Base-by-base conservation (phyloP, 2,329 filamentous ascomycete species). In the Penicillium sp. region DNA sequence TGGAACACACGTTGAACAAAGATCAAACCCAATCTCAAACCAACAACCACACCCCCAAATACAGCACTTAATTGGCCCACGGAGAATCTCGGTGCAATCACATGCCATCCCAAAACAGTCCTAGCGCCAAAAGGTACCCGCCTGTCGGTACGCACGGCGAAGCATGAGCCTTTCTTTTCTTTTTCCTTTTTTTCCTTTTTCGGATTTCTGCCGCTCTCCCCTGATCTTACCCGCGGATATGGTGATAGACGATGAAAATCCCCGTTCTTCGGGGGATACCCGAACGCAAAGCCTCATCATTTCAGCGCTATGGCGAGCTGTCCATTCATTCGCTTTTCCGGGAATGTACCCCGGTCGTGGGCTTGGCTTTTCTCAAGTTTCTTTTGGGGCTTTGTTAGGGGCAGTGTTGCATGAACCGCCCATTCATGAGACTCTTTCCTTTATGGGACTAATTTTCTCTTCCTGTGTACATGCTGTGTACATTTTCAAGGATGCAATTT, bases 61-160 rank as follows among this genome's bases (percentile, higher is more conserved):
- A 30, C 6, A 7, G 2, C 0, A 11, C 35, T n/a, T 57, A 16
- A 60, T 57, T 60, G 57, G 57, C 3, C 4, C 2, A 55, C 59
- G 59, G 59, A 52, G 50, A 49, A 57, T 60, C 57, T 60, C 59
- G 59, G 57, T 59, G 50, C 28, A 34, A 49, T 47, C 40, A 18
- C 1, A 33, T 37, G 10, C 50, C 50, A 58, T 13, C 1, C 43
- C 0, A 30, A 34, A 19, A 2, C 9, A 19, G 42, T 9, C 9
- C 37, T 58, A 52, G 53, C 42, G 49, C 16, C 3, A 3, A 42
- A 36, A 56, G 49, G 53, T 59, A 56, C 55, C 58, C 41, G 57
- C 31, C 49, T 49, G 48, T 46, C 50, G 57, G 57, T 35, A 52
- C 27, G 6, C 11, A 31, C 16, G 12, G 7, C 28, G n/a, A 22